A percentile compares a stretch with the other conserved stretches of the same genome.
phyloP scores from a whole-genome alignment of 2,329 filamentous ascomycete genomes.

The Mycogone perniciosa region DNA sequence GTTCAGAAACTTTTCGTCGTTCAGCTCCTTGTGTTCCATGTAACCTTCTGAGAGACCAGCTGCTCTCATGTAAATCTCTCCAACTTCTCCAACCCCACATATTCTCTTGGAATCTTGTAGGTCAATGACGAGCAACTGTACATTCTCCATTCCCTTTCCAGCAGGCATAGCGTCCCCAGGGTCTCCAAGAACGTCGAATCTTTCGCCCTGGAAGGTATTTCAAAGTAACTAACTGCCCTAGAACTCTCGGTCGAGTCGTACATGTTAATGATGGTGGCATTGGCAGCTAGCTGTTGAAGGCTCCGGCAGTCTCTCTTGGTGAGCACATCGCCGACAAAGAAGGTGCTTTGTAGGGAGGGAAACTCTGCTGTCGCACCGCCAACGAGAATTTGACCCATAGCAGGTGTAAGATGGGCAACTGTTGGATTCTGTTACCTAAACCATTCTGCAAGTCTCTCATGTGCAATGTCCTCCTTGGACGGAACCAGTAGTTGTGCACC shows the following conservation, averaged over 20 bases:
- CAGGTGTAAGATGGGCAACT: constrained; percentile 85
- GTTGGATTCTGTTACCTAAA: constrained; percentile 68
- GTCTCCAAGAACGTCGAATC: constrained; percentile 47
- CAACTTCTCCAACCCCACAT: constrained; percentile 74
- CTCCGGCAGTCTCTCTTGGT: constrained; percentile 75
- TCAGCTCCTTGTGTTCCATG: constrained; percentile 53
- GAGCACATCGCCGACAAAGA: constrained; percentile 89
- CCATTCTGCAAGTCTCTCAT: constrained; percentile 84
- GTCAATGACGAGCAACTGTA: constrained; percentile 80
- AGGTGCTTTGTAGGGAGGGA: constrained; percentile 67
- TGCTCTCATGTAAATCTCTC: constrained; percentile 78
- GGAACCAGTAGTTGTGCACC: constrained; percentile 76
- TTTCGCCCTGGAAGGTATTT: constrained; percentile 60
- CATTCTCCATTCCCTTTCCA: constrained; percentile 79
- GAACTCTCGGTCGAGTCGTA: constrained; percentile 85
- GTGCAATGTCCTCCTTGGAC: constrained; percentile 73
- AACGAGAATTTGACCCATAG: constrained; percentile 93
- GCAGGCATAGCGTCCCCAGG: constrained; percentile 68
- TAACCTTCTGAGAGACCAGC: constrained; percentile 82
- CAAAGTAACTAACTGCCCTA: constrained; percentile 74
- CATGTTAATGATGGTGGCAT: constrained; percentile 74
- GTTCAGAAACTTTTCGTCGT: constrained; percentile 66
- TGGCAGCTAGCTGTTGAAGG: constrained; percentile 69
- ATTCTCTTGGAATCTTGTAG: constrained; percentile 59
- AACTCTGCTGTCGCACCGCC: constrained; percentile 75